Conservation (phyloP, 2,329 filamentous ascomycete species). For the Rhynchosporium secalis region DNA sequence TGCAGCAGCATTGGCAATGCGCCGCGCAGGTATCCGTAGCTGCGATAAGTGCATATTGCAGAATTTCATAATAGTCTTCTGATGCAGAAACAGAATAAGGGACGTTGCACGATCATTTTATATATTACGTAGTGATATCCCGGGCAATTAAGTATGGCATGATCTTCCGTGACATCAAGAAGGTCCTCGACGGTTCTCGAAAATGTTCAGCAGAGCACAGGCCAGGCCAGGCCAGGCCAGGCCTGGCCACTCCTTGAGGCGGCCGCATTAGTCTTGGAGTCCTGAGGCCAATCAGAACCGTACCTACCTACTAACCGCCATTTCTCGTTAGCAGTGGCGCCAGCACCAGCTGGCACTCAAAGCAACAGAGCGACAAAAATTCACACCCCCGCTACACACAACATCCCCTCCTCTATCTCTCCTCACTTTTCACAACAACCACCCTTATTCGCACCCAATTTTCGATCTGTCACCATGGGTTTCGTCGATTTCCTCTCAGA, state of each 20-base stretch:
- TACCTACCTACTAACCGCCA: background rate
- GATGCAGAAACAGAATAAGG: conserved; percentile 9
- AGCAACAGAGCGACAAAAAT: background rate
- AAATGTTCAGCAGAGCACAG: background rate
- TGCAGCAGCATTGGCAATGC: conserved; percentile 29
- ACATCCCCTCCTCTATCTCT: conserved; percentile 12
- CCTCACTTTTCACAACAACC: conserved; percentile 6
- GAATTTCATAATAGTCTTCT: conserved; percentile 17
- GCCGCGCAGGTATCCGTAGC: conserved; percentile 32
- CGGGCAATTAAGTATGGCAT: background rate
- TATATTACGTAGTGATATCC: background rate
- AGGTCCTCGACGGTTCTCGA: conserved; percentile 16
- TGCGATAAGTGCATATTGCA: conserved; percentile 34
- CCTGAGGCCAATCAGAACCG: conserved; percentile 7
- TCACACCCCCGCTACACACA: conserved; percentile 20
- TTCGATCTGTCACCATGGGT: conserved; percentile 53
- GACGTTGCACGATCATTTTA: conserved; percentile 18
- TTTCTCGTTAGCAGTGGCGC: background rate
- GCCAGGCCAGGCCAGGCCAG: no score
- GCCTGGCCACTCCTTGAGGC: no score
- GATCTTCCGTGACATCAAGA: background rate
- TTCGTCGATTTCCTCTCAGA: conserved; percentile 69
- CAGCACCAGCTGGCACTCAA: conserved; percentile 7
- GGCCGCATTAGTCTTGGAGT: no score
- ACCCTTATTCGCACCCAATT: background rate